Evolutionary conservation across 1,284 basidiomycete genomes (phyloP).

Genomic region (Caloboletus firmus): DNA sequence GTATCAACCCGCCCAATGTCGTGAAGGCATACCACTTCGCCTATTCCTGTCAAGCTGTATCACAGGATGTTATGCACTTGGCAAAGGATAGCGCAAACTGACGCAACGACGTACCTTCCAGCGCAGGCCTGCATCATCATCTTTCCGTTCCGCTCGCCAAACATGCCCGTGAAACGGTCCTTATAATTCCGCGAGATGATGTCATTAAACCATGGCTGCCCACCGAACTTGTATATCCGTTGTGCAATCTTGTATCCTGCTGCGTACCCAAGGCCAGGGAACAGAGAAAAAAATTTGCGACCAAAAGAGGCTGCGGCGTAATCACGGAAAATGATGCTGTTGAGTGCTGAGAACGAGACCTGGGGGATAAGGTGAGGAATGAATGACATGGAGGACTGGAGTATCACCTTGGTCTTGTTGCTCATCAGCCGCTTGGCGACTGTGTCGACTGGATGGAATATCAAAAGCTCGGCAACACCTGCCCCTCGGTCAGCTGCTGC

Average conservation of each 20-base stretch:
- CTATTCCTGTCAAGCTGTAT: constrained; percentile 87
- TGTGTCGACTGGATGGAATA: constrained; percentile 93
- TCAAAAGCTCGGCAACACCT: constrained; percentile 93
- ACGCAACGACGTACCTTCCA: constrained; percentile 63
- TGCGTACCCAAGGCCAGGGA: constrained; percentile 97
- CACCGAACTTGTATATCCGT: constrained; percentile 97
- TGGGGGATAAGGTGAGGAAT: constrained; percentile 28
- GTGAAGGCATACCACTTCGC: constrained; percentile 78
- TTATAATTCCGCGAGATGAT: constrained; percentile 80
- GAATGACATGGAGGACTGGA: neutral
- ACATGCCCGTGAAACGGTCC: constrained; percentile 73
- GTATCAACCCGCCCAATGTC: neutral
- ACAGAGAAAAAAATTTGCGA: constrained; percentile 86
- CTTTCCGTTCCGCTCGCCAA: constrained; percentile 96
- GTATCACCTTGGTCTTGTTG: constrained; percentile 78
- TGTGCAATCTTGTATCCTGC: constrained; percentile 96
- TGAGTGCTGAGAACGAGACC: constrained; percentile 65
- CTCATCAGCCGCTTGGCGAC: constrained; percentile 98
- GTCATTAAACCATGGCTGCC: constrained; percentile 98
- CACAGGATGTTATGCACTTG: constrained; percentile 5
- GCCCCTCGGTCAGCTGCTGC: constrained; percentile 9
- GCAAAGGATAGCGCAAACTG: neutral
- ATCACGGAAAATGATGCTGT: constrained; percentile 85
- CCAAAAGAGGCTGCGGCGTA: constrained; percentile 69
- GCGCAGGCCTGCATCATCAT: constrained; percentile 95